Conservation (phyloP, 202 grass and related monocot genomes). For the Carex arenaria region DNA sequence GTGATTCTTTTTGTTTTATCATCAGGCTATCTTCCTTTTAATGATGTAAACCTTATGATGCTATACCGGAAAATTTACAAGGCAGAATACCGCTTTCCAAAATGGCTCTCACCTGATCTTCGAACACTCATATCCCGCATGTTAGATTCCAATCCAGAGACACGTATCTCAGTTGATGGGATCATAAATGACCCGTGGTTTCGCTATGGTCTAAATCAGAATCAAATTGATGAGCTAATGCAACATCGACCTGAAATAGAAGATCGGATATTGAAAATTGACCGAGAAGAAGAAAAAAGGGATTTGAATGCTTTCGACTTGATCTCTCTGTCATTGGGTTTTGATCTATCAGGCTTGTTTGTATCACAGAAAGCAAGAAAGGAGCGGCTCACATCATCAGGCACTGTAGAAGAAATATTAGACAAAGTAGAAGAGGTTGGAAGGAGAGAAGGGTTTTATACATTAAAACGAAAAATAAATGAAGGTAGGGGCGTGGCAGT, state of each 20-base stretch:
- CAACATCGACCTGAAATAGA: conserved; percentile 1
- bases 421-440: conserved; percentile 24
- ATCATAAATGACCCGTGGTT: conserved; percentile 23
- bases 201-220: conserved; percentile 19
- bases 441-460: conserved; percentile 7
- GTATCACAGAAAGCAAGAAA: not conserved
- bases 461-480: conserved; percentile 9
- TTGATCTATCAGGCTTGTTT: conserved; percentile 17
- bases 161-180: conserved; percentile 11
- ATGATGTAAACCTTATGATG: conserved; percentile 21
- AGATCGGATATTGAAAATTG: conserved; percentile 13
- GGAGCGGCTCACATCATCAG: conserved; percentile 19
- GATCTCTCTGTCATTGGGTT: conserved; percentile 3
- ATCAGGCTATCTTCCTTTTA: conserved; percentile 82
- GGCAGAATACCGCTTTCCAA: conserved; percentile 6
- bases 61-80: conserved; percentile 27
- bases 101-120: conserved; percentile 13
- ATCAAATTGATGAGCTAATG: conserved; percentile 13
- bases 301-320: conserved; percentile 23
- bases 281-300: conserved; percentile 35
- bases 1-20: conserved; percentile 80
- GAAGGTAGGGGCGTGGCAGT: conserved; percentile 2
- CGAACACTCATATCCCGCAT: conserved; percentile 13
- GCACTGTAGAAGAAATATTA: conserved; percentile 14
- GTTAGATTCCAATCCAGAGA: conserved; percentile 17